These are phyloP conservation scores for Pyrus bretschneideri DNA, from an alignment of 306 rosid genomes.

Conservation along the genomic window DNA sequence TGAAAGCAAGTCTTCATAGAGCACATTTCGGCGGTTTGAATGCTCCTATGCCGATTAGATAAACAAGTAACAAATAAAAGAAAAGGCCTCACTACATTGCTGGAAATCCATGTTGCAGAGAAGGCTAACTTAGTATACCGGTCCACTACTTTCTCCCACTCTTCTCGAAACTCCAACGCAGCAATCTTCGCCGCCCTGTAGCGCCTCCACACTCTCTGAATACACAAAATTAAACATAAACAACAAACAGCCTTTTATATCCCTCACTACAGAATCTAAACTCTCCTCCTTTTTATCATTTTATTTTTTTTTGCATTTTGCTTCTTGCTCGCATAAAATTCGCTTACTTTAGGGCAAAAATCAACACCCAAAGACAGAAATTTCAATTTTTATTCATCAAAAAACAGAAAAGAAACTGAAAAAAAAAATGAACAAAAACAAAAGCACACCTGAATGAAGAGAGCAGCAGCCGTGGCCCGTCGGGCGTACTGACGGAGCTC, in stretches of 20 bases:
- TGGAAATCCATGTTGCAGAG: conserved; percentile 51
- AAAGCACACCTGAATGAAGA: conserved; percentile 70
- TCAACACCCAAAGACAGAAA: not conserved
- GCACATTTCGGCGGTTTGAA: conserved; percentile 28
- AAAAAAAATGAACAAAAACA: too few species aligned
- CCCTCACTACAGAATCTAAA: not conserved
- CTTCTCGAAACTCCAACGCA: conserved; percentile 60
- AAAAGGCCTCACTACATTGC: conserved; percentile 68
- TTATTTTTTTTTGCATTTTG: not conserved
- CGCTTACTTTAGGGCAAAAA: not conserved
- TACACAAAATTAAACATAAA: conserved; percentile 4
- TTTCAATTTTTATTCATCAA: not conserved
- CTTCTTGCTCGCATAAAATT: not conserved
- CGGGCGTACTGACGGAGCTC: conserved; percentile 80
- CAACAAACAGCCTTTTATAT: not conserved
- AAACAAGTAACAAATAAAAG: conserved; percentile 58
- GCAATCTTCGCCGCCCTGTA: conserved; percentile 43
- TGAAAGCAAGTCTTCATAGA: conserved; percentile 61
- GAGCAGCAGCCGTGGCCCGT: conserved; percentile 73
- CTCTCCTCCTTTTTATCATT: not conserved
- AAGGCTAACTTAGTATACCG: conserved; percentile 23
- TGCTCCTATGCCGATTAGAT: conserved; percentile 34
- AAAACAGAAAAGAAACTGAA: too few species aligned
- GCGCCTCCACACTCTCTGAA: conserved; percentile 89
- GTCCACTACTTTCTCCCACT: conserved; percentile 64